Percentiles rank a stretch among this genome's conserved stretches.
Evolutionary conservation across 257 asterid genomes (phyloP).

Genomic region (Fraxinus pennsylvanica): DNA sequence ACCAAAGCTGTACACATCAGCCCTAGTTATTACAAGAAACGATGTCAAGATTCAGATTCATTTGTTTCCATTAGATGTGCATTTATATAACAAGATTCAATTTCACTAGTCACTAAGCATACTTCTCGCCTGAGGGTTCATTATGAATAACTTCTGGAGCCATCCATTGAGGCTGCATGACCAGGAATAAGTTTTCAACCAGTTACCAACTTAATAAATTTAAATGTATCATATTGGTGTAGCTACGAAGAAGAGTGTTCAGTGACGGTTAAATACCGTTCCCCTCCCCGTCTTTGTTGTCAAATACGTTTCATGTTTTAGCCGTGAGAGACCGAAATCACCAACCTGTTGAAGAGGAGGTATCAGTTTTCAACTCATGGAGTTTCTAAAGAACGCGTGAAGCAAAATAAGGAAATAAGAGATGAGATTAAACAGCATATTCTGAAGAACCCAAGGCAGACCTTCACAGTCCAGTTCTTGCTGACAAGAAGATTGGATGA

Average conservation of each 20-base stretch:
- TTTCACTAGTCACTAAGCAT: slow-evolving; percentile 29
- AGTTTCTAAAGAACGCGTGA: slow-evolving; percentile 6
- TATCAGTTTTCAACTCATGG: slow-evolving; percentile 4
- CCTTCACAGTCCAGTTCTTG: slow-evolving; percentile 98
- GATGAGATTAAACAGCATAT: not conserved
- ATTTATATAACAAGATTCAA: slow-evolving; percentile 6
- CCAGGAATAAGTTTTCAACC: slow-evolving; percentile 6
- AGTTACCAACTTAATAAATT: slow-evolving; percentile 1
- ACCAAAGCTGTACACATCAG: slow-evolving; percentile 84
- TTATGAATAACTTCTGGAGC: slow-evolving; percentile 98
- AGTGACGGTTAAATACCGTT: slow-evolving; percentile 60
- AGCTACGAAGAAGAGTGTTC: slow-evolving; percentile 20
- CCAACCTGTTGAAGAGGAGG: slow-evolving; percentile 66
- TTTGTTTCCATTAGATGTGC: not conserved
- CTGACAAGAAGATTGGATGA: slow-evolving; percentile 96
- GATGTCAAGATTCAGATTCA: slow-evolving; percentile 14
- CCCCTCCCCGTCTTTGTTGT: slow-evolving; percentile 88
- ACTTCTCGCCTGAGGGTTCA: slow-evolving; percentile 90
- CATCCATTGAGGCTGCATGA: slow-evolving; percentile 98
- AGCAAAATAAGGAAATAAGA: not conserved
- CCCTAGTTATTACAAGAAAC: slow-evolving; percentile 51
- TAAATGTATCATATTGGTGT: slow-evolving; percentile 10
- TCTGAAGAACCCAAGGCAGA: slow-evolving; percentile 27
- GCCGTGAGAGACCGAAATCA: slow-evolving; percentile 93
- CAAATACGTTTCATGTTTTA: slow-evolving; percentile 77